Percentiles rank a stretch among this genome's conserved stretches.
Evolutionary conservation across 345 rosid species (phyloP).

Genomic region (Citrus reticulata): DNA sequence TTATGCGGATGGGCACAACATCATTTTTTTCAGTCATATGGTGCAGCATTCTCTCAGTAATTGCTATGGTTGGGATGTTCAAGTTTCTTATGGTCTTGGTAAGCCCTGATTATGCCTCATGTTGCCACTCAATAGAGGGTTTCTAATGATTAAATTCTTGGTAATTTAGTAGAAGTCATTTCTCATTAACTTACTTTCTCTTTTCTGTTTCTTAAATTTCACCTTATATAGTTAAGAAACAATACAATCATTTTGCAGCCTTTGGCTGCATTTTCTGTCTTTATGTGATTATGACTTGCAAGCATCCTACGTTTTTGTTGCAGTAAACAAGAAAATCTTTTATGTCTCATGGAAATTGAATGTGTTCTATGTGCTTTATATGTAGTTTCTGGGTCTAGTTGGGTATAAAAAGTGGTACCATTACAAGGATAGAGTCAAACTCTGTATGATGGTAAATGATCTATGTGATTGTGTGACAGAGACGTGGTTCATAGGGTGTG

Average conservation of each 20-base stretch:
- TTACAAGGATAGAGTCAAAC: neutral
- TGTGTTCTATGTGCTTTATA: neutral
- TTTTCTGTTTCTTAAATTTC: neutral
- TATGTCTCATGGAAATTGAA: neutral
- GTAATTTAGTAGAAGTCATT: constrained; percentile 1
- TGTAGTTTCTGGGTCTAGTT: neutral
- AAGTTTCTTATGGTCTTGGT: constrained; percentile 73
- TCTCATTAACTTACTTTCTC: neutral
- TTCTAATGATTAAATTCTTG: neutral
- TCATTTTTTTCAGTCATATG: constrained; percentile 80
- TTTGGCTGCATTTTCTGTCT: neutral
- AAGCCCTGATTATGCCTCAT: constrained; percentile 29
- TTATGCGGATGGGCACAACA: constrained; percentile 80
- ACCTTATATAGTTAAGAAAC: neutral
- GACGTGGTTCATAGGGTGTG: neutral
- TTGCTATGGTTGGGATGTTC: constrained; percentile 73
- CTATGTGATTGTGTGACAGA: neutral
- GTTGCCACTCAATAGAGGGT: neutral
- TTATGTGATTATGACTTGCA: neutral
- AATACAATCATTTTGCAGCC: neutral
- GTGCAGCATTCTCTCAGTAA: constrained; percentile 80
- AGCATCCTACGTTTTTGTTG: neutral
- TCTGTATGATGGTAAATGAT: neutral
- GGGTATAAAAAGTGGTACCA: neutral
- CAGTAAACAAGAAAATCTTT: neutral